phyloP scores from a whole-genome alignment of 371 early-diverging fungal genomes.

The Lichtheimia ornata region DNA sequence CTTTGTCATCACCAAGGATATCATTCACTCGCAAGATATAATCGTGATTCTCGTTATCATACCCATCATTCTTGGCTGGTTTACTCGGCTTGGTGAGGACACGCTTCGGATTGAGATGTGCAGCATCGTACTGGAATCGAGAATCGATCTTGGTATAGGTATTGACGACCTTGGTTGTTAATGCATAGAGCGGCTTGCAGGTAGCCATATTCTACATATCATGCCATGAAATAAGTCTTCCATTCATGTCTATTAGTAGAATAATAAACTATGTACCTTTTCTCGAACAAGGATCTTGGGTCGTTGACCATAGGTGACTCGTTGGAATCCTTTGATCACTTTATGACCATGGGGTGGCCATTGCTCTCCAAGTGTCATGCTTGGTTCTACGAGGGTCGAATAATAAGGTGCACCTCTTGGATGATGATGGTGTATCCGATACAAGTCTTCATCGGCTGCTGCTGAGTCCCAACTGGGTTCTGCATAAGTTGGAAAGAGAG shows the following conservation, averaged over 20 bases:
- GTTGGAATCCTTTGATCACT: slow-evolving; percentile 12
- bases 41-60: slow-evolving; percentile 94
- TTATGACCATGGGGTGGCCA: slow-evolving; percentile 23
- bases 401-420: slow-evolving; percentile 22
- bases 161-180: slow-evolving; percentile 65
- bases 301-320: slow-evolving; percentile 4
- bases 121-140: slow-evolving; percentile 70
- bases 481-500: background rate
- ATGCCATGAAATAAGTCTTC: background rate
- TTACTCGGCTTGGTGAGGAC: slow-evolving; percentile 94
- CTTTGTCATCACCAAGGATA: slow-evolving; percentile 74
- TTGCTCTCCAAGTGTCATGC: slow-evolving; percentile 33
- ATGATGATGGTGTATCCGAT: slow-evolving; percentile 16
- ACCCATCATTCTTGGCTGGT: slow-evolving; percentile 88
- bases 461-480: slow-evolving; percentile 36
- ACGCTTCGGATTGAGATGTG: slow-evolving; percentile 76
- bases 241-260: background rate
- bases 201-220: background rate
- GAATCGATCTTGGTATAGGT: slow-evolving; percentile 76
- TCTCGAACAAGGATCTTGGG: background rate
- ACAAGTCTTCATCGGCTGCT: slow-evolving; percentile 26
- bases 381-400: slow-evolving; percentile 34
- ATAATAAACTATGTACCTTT: slow-evolving; percentile 2
- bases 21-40: slow-evolving; percentile 97
- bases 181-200: slow-evolving; percentile 3